Conservation (phyloP, 192 early-diverging fungal genomes). For the Rhizoclosmatium globosum region DNA sequence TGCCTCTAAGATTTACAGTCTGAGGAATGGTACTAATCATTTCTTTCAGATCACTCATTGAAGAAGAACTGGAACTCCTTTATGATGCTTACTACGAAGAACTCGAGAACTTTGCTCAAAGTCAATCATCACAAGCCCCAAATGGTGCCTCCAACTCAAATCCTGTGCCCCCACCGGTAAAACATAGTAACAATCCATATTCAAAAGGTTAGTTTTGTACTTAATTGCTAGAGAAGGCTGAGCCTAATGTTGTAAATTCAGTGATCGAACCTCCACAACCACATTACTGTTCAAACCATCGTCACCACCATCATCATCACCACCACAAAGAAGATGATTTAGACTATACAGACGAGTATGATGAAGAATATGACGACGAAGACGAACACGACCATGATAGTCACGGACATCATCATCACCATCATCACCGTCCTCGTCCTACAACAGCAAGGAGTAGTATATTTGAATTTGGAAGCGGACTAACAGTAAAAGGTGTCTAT, state of each 20-base stretch:
- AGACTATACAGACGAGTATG: conserved; percentile 56
- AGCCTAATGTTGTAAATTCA: conserved; percentile 1
- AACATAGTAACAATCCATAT: conserved; percentile 33
- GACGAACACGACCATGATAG: conserved; percentile 18
- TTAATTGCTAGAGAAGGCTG: not conserved
- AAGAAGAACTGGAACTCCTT: conserved; percentile 84
- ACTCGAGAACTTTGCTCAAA: conserved; percentile 84
- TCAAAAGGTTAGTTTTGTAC: conserved; percentile 26
- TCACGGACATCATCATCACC: conserved; percentile 28
- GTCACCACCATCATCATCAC: conserved; percentile 38
- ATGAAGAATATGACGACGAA: conserved; percentile 62
- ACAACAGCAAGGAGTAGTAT: conserved; percentile 39
- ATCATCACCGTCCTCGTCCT: conserved; percentile 36
- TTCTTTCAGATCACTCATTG: conserved; percentile 71
- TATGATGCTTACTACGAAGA: conserved; percentile 93
- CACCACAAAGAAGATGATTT: conserved; percentile 51
- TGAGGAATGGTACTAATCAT: not conserved
- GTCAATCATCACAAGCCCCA: conserved; percentile 49
- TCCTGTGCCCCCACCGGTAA: not conserved
- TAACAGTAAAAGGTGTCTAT: conserved; percentile 78
- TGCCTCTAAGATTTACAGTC: no score
- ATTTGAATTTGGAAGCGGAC: conserved; percentile 75
- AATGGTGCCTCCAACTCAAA: conserved; percentile 3
- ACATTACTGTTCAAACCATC: conserved; percentile 44
- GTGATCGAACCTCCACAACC: conserved; percentile 49